Evolutionary conservation across 2,329 filamentous ascomycete species (phyloP).

Genomic region (Exserohilum rostratum): DNA sequence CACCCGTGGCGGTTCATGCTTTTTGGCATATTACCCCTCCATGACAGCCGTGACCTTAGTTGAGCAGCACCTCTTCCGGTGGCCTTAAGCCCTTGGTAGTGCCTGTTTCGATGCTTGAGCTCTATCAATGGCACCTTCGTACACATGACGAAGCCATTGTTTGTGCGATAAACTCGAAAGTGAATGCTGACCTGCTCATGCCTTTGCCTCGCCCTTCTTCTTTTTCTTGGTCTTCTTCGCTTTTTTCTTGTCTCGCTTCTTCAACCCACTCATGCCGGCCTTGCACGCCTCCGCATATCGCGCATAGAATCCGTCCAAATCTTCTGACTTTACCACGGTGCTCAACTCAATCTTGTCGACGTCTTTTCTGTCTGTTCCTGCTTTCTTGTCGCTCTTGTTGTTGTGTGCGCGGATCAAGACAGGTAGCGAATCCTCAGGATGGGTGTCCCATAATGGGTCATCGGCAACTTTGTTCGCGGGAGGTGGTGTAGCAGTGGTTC

Average conservation of each 20-base stretch:
- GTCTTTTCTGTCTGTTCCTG: slow-evolving; percentile 45
- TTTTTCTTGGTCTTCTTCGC: slow-evolving; percentile 76
- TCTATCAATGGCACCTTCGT: neutral
- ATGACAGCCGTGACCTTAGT: neutral
- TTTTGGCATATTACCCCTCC: neutral
- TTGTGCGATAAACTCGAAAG: neutral
- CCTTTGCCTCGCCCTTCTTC: slow-evolving; percentile 59
- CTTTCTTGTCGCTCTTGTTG: slow-evolving; percentile 64
- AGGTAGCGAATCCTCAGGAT: slow-evolving; percentile 66
- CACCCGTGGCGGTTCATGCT: neutral
- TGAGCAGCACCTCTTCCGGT: neutral
- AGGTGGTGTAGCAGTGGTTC: slow-evolving; percentile 48
- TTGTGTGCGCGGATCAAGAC: slow-evolving; percentile 85
- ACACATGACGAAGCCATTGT: neutral
- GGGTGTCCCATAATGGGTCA: slow-evolving; percentile 65
- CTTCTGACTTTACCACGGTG: slow-evolving; percentile 78
- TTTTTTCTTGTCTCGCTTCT: slow-evolving; percentile 91
- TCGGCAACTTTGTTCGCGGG: slow-evolving; percentile 51
- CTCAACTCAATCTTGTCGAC: slow-evolving; percentile 75
- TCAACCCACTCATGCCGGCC: slow-evolving; percentile 82
- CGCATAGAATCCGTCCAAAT: slow-evolving; percentile 79
- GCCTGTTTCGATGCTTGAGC: neutral
- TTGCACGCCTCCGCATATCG: slow-evolving; percentile 92
- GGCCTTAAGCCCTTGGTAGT: neutral
- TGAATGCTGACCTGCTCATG: slow-evolving; percentile 8